phyloP scores from a whole-genome alignment of 2,329 filamentous ascomycete species.

The Ploettnerulaceae sp. region DNA sequence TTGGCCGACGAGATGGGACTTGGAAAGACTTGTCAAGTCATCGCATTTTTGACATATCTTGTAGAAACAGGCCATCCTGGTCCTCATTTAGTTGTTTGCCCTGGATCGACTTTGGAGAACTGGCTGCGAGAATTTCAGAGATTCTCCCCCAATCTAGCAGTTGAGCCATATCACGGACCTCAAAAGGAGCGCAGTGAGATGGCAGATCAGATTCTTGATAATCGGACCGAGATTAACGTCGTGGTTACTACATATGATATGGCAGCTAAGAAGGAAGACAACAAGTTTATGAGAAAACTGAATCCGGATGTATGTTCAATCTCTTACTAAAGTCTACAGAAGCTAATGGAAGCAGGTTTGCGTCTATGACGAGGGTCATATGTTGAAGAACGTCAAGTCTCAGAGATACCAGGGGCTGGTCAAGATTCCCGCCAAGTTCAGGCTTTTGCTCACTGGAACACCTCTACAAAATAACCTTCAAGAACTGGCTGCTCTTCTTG shows the following conservation, averaged over 20 bases:
- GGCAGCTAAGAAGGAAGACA: conserved; percentile 52
- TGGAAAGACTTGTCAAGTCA: conserved; percentile 96
- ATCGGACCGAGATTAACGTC: conserved; percentile 63
- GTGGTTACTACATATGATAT: conserved; percentile 70
- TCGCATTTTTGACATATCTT: conserved; percentile 82
- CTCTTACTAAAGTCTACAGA: not conserved
- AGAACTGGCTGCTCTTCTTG: conserved; percentile 83
- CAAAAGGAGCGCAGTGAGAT: conserved; percentile 64
- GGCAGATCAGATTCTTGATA: conserved; percentile 59
- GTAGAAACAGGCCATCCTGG: conserved; percentile 64
- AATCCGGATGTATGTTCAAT: conserved; percentile 42
- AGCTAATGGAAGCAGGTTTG: conserved; percentile 28
- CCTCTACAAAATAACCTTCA: conserved; percentile 92
- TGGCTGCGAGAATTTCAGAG: conserved; percentile 87
- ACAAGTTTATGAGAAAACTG: conserved; percentile 56
- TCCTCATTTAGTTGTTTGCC: conserved; percentile 82
- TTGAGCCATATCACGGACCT: conserved; percentile 65
- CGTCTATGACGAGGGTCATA: conserved; percentile 93
- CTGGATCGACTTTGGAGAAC: conserved; percentile 90
- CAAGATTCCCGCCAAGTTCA: conserved; percentile 73
- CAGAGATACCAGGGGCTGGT: conserved; percentile 75
- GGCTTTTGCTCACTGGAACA: conserved; percentile 82
- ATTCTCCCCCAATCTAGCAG: conserved; percentile 73
- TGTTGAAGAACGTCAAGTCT: conserved; percentile 83
- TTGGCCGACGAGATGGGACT: conserved; percentile 96